These are phyloP conservation scores for Penicillium fuscoglaucum DNA, from an alignment of 2,329 filamentous ascomycete species.

Conservation along the genomic window DNA sequence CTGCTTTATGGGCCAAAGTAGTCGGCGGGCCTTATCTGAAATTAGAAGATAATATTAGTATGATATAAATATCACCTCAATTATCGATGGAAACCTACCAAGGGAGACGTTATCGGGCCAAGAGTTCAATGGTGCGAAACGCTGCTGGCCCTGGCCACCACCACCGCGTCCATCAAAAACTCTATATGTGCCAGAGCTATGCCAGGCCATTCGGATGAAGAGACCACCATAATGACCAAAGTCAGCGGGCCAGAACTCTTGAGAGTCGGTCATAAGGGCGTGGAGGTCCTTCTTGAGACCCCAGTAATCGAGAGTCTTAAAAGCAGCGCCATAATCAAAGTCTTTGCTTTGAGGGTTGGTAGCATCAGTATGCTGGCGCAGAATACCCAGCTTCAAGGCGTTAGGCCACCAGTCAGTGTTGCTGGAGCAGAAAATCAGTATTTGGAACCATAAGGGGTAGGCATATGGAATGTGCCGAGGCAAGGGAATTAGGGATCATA, in stretches of 20 bases:
- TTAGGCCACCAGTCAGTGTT: conserved; percentile 76
- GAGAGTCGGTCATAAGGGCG: conserved; percentile 73
- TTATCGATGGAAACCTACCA: neutral
- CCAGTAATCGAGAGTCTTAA: conserved; percentile 70
- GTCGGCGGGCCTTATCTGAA: conserved; percentile 72
- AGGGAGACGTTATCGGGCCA: conserved; percentile 78
- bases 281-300: conserved; percentile 72
- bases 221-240: conserved; percentile 79
- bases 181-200: conserved; percentile 76
- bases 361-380: conserved; percentile 67
- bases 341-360: conserved; percentile 65
- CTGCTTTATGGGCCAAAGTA: conserved; percentile 79
- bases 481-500: neutral
- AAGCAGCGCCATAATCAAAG: conserved; percentile 71
- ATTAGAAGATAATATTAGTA: neutral
- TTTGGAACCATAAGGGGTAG: neutral
- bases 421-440: conserved; percentile 20
- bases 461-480: neutral
- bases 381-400: conserved; percentile 66
- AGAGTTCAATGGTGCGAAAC: conserved; percentile 77
- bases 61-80: neutral
- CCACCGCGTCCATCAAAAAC: conserved; percentile 73
- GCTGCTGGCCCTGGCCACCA: conserved; percentile 71
- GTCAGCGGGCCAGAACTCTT: conserved; percentile 81
- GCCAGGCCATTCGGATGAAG: conserved; percentile 80